Conservation (phyloP, 176 grass and related monocot species). For the Oryza coarctata region DNA sequence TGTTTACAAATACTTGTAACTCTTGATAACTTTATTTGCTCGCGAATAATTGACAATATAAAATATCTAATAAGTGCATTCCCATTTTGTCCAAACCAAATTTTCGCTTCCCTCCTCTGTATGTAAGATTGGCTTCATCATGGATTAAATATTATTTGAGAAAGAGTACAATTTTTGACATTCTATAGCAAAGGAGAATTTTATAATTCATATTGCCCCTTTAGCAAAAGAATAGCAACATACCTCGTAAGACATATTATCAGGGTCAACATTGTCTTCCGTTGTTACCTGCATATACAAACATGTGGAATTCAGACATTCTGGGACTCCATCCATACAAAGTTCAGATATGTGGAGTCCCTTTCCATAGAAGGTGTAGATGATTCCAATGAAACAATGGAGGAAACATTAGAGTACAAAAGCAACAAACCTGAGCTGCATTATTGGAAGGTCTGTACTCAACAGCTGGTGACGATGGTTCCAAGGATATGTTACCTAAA, state of each 20-base stretch:
- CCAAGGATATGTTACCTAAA: constrained; percentile 47
- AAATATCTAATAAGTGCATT: not conserved
- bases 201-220: not conserved
- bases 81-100: not conserved
- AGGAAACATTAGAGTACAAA: constrained; percentile 23
- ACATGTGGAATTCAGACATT: not conserved
- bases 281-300: constrained; percentile 38
- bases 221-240: not conserved
- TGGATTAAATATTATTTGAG: not conserved
- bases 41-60: not conserved
- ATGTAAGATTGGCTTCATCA: not conserved
- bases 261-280: constrained; percentile 67
- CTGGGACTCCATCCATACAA: not conserved
- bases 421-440: constrained; percentile 54
- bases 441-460: constrained; percentile 40
- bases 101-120: not conserved
- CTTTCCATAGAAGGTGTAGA: not conserved
- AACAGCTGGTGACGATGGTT: constrained; percentile 43
- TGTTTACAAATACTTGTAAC: not conserved
- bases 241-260: constrained; percentile 93
- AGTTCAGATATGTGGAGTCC: constrained; percentile 18
- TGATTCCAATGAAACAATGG: constrained; percentile 10
- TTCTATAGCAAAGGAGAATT: not conserved
- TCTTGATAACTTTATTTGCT: not conserved
- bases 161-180: not conserved